These are phyloP conservation scores for Knoxdaviesia capensis DNA, from an alignment of 2,329 filamentous ascomycete species.

Conservation along the genomic window DNA sequence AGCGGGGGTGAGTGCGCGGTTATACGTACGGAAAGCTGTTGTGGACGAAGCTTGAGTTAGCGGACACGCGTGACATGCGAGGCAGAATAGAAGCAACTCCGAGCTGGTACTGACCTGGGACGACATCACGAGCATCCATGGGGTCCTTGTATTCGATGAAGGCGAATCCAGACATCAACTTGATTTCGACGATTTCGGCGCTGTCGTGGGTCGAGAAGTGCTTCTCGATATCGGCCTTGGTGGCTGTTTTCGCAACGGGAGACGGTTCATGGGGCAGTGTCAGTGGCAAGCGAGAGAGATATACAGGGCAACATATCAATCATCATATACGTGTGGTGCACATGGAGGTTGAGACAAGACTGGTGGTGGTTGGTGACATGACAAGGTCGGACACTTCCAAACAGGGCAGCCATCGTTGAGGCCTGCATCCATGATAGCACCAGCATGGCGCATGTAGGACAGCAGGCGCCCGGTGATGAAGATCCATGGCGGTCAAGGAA, in stretches of 20 bases:
- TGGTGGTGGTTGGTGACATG: too few species aligned
- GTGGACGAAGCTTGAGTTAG: background rate
- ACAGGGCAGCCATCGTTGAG: too few species aligned
- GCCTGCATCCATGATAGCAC: too few species aligned
- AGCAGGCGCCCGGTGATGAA: too few species aligned
- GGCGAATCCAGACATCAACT: slow-evolving; percentile 98
- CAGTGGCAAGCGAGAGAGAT: too few species aligned
- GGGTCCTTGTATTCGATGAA: slow-evolving; percentile 99
- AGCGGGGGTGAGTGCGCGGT: background rate
- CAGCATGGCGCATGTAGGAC: too few species aligned
- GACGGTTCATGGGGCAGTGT: too few species aligned
- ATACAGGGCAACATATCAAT: too few species aligned
- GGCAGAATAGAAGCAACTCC: background rate
- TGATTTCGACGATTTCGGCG: slow-evolving; percentile 96
- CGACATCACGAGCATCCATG: slow-evolving; percentile 94
- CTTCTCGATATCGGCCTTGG: slow-evolving; percentile 88
- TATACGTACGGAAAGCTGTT: slow-evolving; percentile 40
- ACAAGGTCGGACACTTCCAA: too few species aligned
- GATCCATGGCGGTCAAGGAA: too few species aligned
- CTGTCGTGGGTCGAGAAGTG: slow-evolving; percentile 93
- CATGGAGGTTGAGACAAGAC: too few species aligned
- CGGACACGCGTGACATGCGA: background rate
- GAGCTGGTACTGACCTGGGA: slow-evolving; percentile 54
- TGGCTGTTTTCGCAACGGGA: slow-evolving; percentile 36
- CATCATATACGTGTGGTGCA: too few species aligned